Evolutionary conservation across 78 protist species (phyloP).

Genomic region (Dictyostelium intermedium): DNA sequence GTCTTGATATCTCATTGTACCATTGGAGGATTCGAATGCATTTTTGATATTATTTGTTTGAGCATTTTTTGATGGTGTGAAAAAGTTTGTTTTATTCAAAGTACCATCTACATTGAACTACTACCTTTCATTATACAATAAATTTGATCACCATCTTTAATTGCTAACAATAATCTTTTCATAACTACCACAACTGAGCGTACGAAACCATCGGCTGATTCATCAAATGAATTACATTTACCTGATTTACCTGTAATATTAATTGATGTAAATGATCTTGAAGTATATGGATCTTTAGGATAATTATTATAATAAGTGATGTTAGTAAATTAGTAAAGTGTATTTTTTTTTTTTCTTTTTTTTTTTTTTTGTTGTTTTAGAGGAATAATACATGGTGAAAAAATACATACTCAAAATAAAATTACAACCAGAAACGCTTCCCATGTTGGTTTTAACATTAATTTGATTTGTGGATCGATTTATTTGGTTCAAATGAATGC

Average conservation of each 20-base stretch:
- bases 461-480: slow-evolving; percentile 92
- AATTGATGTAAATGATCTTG: not conserved
- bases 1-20: not conserved
- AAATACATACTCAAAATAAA: slow-evolving; percentile 13
- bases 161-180: slow-evolving; percentile 2
- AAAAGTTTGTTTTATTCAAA: slow-evolving; percentile 42
- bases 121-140: slow-evolving; percentile 56
- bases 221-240: slow-evolving; percentile 83
- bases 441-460: slow-evolving; percentile 68
- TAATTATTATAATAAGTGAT: too few species aligned
- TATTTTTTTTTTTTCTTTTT: too few species aligned
- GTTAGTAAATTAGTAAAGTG: slow-evolving; percentile 48
- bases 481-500: slow-evolving; percentile 34
- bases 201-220: slow-evolving; percentile 89
- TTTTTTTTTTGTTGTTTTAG: too few species aligned
- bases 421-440: slow-evolving; percentile 88
- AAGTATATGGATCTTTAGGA: not conserved
- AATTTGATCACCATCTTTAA: slow-evolving; percentile 34
- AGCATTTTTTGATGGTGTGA: not conserved
- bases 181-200: slow-evolving; percentile 79
- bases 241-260: slow-evolving; percentile 67
- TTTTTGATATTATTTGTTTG: slow-evolving; percentile 19
- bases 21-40: slow-evolving; percentile 23
- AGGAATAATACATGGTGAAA: too few species aligned
- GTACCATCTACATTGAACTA: slow-evolving; percentile 77